Conservation (phyloP, 345 rosid genomes). For the Populus davidiana region DNA sequence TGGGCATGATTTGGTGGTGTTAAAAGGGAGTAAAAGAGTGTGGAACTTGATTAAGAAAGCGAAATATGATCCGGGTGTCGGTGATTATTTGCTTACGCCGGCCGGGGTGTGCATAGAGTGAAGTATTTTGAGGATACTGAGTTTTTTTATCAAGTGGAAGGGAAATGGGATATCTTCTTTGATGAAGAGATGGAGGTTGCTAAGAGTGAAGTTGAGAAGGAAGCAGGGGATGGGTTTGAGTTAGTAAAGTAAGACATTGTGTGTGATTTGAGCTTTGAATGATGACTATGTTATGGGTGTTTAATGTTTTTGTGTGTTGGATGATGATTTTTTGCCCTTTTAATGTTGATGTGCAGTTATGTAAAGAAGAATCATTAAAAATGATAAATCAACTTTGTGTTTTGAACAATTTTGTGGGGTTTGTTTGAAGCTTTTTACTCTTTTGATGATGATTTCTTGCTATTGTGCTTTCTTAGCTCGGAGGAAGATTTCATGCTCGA, state of each 20-base stretch:
- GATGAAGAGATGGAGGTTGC: constrained; percentile 80
- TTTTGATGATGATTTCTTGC: neutral
- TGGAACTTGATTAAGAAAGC: constrained; percentile 78
- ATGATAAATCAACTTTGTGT: neutral
- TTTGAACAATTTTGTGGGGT: neutral
- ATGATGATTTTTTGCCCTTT: neutral
- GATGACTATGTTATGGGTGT: neutral
- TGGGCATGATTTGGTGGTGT: constrained; percentile 79
- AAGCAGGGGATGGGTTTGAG: constrained; percentile 23
- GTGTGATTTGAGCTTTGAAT: neutral
- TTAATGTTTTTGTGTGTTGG: neutral
- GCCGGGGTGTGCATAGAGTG: constrained; percentile 79
- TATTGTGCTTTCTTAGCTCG: neutral
- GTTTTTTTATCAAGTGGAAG: constrained; percentile 94
- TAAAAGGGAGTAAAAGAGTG: constrained; percentile 66
- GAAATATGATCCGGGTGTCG: constrained; percentile 55
- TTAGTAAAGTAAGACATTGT: constrained; percentile 1
- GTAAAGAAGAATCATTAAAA: neutral
- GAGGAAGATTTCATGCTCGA: neutral
- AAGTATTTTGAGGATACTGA: constrained; percentile 83
- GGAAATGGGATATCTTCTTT: constrained; percentile 75
- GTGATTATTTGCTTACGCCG: constrained; percentile 78
- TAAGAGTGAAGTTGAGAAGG: constrained; percentile 40
- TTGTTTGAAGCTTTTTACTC: neutral
- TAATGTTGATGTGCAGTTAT: neutral